Evolutionary conservation across 176 grass and related monocot genomes (phyloP).

Genomic region (Aegilops bicornis): DNA sequence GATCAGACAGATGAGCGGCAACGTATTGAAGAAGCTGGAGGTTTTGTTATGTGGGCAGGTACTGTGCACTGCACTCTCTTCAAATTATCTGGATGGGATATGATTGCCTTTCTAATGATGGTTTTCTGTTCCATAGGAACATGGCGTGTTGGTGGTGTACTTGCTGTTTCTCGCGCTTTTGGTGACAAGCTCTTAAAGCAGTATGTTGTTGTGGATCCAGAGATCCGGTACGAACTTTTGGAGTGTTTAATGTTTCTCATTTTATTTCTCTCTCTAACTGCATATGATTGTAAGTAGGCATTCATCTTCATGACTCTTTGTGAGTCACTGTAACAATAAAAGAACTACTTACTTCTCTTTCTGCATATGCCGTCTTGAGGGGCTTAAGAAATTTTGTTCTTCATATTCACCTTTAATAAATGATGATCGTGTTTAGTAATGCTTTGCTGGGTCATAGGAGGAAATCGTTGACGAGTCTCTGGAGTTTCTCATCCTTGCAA

Average conservation of each 20-base stretch:
- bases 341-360: not conserved
- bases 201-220: constrained; percentile 57
- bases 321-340: not conserved
- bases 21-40: constrained; percentile 63
- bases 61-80: not conserved
- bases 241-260: not conserved
- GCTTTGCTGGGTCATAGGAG: constrained; percentile 38
- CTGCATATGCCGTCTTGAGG: not conserved
- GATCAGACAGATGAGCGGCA: constrained; percentile 61
- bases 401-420: not conserved
- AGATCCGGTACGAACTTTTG: constrained; percentile 44
- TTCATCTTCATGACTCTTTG: not conserved
- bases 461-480: constrained; percentile 46
- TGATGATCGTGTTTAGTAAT: constrained; percentile 8
- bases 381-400: not conserved
- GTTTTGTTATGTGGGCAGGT: constrained; percentile 75
- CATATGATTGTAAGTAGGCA: not conserved
- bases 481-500: constrained; percentile 63
- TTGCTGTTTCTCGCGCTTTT: constrained; percentile 63
- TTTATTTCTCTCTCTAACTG: not conserved
- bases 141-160: constrained; percentile 65
- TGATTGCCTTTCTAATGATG: not conserved
- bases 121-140: constrained; percentile 37
- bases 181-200: constrained; percentile 65
- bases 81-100: not conserved